Conservation (phyloP, 2,329 filamentous ascomycete species). For the Aspergillus carbonarius region DNA sequence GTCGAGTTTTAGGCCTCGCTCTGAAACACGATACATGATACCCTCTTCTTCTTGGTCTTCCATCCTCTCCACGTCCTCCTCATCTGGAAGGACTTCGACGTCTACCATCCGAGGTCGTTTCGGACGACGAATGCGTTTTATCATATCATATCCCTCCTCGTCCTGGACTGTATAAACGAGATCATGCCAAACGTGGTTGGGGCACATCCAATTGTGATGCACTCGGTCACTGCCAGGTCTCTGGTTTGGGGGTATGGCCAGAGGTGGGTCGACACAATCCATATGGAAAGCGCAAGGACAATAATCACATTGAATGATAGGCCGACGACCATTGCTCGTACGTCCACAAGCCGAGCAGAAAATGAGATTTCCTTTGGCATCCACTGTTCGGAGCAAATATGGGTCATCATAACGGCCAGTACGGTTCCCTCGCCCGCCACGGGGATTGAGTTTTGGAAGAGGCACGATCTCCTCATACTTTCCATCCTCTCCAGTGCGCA, state of each 20-base stretch:
- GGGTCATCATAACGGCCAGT: constrained; percentile 30
- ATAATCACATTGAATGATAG: constrained; percentile 82
- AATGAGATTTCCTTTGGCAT: constrained; percentile 71
- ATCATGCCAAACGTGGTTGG: constrained; percentile 78
- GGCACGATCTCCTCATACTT: constrained; percentile 71
- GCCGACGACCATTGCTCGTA: constrained; percentile 61
- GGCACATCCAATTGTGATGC: constrained; percentile 79
- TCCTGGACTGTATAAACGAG: constrained; percentile 52
- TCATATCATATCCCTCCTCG: constrained; percentile 51
- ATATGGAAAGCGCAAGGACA: constrained; percentile 86
- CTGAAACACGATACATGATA: constrained; percentile 63
- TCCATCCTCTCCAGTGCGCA: constrained; percentile 72
- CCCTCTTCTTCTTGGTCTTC: constrained; percentile 62
- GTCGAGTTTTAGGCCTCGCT: constrained; percentile 65
- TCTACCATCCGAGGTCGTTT: constrained; percentile 62
- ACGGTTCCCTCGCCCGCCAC: constrained; percentile 19
- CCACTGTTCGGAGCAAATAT: constrained; percentile 56
- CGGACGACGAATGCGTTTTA: constrained; percentile 35
- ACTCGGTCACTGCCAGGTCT: constrained; percentile 50
- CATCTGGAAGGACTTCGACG: constrained; percentile 60
- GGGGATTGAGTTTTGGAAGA: constrained; percentile 24
- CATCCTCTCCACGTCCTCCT: constrained; percentile 57
- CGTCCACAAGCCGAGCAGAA: constrained; percentile 75
- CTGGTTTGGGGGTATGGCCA: constrained; percentile 71
- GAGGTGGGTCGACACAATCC: constrained; percentile 83